Conservation (phyloP, 805 yeast genomes). For the Pichia paraexigua region DNA sequence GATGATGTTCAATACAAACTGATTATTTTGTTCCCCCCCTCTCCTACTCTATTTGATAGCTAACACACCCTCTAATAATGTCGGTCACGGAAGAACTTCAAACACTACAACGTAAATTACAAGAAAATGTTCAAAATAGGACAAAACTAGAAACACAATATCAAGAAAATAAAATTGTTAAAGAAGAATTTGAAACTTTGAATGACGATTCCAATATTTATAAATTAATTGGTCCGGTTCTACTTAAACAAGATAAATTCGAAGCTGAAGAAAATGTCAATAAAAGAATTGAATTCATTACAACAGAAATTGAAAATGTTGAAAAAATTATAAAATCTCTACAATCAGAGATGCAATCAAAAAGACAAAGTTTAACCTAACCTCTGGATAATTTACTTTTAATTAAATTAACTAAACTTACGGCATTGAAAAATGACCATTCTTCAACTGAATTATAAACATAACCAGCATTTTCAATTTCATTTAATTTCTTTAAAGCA, state of each 20-base stretch:
- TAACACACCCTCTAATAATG: background rate
- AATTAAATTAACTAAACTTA: constrained; percentile 56
- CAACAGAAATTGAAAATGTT: constrained; percentile 66
- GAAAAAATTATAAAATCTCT: constrained; percentile 58
- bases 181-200: constrained; percentile 58
- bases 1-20: too few relatives aligned
- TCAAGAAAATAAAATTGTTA: constrained; percentile 89
- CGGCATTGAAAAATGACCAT: constrained; percentile 65
- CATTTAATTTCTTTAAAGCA: constrained; percentile 50
- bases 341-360: constrained; percentile 47
- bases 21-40: too few relatives aligned
- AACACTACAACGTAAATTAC: constrained; percentile 23
- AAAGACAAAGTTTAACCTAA: constrained; percentile 46
- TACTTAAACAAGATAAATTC: constrained; percentile 76
- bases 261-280: constrained; percentile 82
- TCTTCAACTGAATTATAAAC: constrained; percentile 62
- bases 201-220: constrained; percentile 68
- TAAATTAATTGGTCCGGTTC: constrained; percentile 86
- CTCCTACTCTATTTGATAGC: too few relatives aligned
- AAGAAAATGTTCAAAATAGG: constrained; percentile 59
- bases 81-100: constrained; percentile 15
- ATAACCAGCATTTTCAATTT: constrained; percentile 47
- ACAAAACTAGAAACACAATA: constrained; percentile 87
- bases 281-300: constrained; percentile 84
- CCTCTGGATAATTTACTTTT: constrained; percentile 65